Conservation (phyloP, 1,284 basidiomycete species). For the Schizophyllum amplum region DNA sequence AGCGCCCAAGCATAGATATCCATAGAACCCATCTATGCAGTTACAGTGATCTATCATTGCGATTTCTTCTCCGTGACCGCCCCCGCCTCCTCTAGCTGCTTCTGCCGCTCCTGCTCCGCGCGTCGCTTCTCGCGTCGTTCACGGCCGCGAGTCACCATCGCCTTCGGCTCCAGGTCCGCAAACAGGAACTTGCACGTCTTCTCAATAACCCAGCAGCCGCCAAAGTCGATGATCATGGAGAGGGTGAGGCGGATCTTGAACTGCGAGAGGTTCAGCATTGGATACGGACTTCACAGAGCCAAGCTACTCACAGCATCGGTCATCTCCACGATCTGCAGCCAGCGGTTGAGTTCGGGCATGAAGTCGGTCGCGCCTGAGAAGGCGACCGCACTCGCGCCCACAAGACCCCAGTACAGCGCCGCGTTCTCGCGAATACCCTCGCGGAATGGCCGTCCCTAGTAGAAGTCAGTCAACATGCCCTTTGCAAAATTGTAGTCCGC, state of each 20-base stretch:
- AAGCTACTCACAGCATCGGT: conserved; percentile 45
- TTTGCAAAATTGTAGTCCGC: too few species aligned
- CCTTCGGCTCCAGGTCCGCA: conserved; percentile 81
- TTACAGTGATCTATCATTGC: too few species aligned
- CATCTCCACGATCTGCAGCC: conserved; percentile 98
- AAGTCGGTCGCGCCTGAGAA: conserved; percentile 90
- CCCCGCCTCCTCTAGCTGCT: background rate
- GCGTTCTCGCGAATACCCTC: conserved; percentile 93
- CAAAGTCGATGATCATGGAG: conserved; percentile 86
- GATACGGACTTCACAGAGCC: background rate
- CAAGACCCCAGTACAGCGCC: conserved; percentile 84
- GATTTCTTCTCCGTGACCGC: background rate
- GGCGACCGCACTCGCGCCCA: conserved; percentile 82
- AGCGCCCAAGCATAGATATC: too few species aligned
- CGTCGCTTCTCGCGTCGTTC: conserved; percentile 54
- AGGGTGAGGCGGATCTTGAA: conserved; percentile 75
- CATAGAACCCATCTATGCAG: too few species aligned
- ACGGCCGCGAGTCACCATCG: conserved; percentile 76
- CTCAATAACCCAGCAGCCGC: conserved; percentile 83
- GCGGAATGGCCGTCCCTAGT: conserved; percentile 93
- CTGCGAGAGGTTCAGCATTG: conserved; percentile 27
- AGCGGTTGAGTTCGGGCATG: conserved; percentile 90
- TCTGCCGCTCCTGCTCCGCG: conserved; percentile 18
- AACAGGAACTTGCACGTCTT: conserved; percentile 80
- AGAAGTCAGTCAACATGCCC: too few species aligned